Percentiles rank a stretch among this genome's conserved stretches.
These are phyloP conservation scores for Xylaria telfairii DNA, from an alignment of 495 filamentous ascomycete genomes.

Conservation along the genomic window DNA sequence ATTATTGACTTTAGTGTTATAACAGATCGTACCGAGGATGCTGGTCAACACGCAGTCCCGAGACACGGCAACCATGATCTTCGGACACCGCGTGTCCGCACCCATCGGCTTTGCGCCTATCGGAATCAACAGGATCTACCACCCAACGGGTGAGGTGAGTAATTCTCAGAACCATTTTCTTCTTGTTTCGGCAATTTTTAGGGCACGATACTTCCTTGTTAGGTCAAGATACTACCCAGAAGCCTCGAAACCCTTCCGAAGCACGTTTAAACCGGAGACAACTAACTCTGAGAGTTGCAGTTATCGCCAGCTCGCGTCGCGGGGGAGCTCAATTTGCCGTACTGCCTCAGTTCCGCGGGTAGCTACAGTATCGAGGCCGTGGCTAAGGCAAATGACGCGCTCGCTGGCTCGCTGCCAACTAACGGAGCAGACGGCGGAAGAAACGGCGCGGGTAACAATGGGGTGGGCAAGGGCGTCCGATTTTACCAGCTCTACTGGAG, in stretches of 20 bases:
- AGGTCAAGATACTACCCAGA: too few relatives aligned
- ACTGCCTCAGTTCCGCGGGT: conserved; percentile 65
- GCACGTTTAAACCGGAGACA: too few relatives aligned
- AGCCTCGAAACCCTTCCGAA: too few relatives aligned
- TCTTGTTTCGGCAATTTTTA: too few relatives aligned
- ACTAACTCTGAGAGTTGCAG: too few relatives aligned
- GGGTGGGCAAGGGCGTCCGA: conserved; percentile 36
- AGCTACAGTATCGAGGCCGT: conserved; percentile 65
- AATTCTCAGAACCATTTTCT: too few relatives aligned
- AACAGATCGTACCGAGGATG: conserved; percentile 67
- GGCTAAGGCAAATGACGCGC: conserved; percentile 55
- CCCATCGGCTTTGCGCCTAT: conserved; percentile 71
- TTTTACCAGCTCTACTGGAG: conserved; percentile 73
- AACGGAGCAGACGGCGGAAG: not conserved
- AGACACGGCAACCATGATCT: conserved; percentile 65
- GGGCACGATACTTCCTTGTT: too few relatives aligned
- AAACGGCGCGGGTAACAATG: not conserved
- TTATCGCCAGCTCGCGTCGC: conserved; percentile 64
- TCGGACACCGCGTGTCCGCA: conserved; percentile 64
- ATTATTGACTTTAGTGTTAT: too few relatives aligned
- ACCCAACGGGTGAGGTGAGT: conserved; percentile 63
- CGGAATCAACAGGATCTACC: conserved; percentile 71
- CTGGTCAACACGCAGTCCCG: conserved; percentile 67
- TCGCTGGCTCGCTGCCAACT: not conserved
- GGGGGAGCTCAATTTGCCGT: conserved; percentile 59